These are phyloP conservation scores for Cyclotella kingstonii DNA, from an alignment of 108 stramenopile genomes.

Conservation along the genomic window DNA sequence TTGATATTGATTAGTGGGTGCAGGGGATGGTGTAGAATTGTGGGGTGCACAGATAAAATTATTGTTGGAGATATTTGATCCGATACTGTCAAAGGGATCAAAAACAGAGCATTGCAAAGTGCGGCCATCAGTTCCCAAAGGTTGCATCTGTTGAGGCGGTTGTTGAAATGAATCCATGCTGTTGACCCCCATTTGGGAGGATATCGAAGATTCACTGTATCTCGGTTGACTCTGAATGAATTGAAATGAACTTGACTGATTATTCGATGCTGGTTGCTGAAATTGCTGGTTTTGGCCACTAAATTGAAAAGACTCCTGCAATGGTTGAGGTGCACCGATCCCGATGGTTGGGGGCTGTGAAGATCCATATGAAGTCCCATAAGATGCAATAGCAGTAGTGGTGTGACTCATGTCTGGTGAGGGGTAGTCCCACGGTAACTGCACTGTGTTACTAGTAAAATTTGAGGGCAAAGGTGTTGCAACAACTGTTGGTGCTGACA, in stretches of 20 bases:
- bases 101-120: conserved; percentile 20
- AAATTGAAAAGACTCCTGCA: background rate
- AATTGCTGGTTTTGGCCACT: conserved; percentile 9
- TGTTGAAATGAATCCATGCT: conserved; percentile 11
- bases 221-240: conserved; percentile 33
- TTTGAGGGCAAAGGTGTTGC: conserved; percentile 26
- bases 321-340: background rate
- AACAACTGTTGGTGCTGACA: conserved; percentile 10
- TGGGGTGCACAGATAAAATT: background rate
- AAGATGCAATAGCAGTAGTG: background rate
- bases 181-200: background rate
- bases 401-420: conserved; percentile 5
- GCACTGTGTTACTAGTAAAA: conserved; percentile 2
- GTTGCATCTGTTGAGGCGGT: conserved; percentile 2
- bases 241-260: conserved; percentile 19
- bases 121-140: conserved; percentile 4
- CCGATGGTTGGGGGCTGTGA: background rate
- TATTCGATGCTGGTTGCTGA: conserved; percentile 1
- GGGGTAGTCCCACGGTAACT: conserved; percentile 20
- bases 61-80: background rate
- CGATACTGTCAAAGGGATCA: conserved; percentile 44
- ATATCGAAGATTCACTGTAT: background rate
- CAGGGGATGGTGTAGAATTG: background rate
- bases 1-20: conserved; percentile 5
- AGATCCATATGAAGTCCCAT: conserved; percentile 19